These are phyloP conservation scores for Microdochium bolleyi DNA, from an alignment of 2,329 filamentous ascomycete genomes.

Conservation along the genomic window DNA sequence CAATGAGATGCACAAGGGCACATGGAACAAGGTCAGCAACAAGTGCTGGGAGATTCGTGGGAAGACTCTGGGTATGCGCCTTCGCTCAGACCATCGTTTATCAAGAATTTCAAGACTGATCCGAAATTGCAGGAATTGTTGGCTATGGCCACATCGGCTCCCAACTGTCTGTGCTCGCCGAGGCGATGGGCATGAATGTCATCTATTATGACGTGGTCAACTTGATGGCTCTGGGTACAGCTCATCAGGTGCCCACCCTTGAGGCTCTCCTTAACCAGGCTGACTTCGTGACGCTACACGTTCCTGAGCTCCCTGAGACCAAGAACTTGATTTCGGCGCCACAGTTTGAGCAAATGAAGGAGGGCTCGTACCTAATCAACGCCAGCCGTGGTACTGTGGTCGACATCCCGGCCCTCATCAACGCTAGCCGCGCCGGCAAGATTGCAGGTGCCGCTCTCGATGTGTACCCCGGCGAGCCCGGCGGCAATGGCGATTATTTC, in stretches of 20 bases:
- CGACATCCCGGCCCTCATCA: conserved; percentile 85
- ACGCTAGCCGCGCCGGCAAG: conserved; percentile 78
- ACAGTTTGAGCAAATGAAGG: conserved; percentile 84
- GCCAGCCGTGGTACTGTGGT: conserved; percentile 90
- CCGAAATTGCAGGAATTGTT: conserved; percentile 58
- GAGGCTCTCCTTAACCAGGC: conserved; percentile 68
- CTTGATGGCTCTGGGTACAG: conserved; percentile 87
- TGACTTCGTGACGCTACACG: conserved; percentile 92
- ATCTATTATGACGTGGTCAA: conserved; percentile 96
- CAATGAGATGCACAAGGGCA: conserved; percentile 86
- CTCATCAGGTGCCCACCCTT: conserved; percentile 72
- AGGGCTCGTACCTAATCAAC: conserved; percentile 90
- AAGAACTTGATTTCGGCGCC: conserved; percentile 79
- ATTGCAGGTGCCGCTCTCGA: conserved; percentile 92
- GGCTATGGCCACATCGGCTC: conserved; percentile 97
- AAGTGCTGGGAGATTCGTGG: conserved; percentile 98
- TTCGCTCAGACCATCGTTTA: not conserved
- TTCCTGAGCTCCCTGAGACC: conserved; percentile 88
- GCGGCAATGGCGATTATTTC: conserved; percentile 93
- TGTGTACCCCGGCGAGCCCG: conserved; percentile 90
- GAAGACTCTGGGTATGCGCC: conserved; percentile 72
- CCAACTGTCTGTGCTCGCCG: conserved; percentile 88
- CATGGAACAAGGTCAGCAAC: conserved; percentile 95
- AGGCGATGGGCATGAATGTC: conserved; percentile 96
- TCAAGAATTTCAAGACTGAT: not conserved